These are phyloP conservation scores for Colletotrichum cuscutae DNA, from an alignment of 2,329 filamentous ascomycete genomes.

Conservation along the genomic window DNA sequence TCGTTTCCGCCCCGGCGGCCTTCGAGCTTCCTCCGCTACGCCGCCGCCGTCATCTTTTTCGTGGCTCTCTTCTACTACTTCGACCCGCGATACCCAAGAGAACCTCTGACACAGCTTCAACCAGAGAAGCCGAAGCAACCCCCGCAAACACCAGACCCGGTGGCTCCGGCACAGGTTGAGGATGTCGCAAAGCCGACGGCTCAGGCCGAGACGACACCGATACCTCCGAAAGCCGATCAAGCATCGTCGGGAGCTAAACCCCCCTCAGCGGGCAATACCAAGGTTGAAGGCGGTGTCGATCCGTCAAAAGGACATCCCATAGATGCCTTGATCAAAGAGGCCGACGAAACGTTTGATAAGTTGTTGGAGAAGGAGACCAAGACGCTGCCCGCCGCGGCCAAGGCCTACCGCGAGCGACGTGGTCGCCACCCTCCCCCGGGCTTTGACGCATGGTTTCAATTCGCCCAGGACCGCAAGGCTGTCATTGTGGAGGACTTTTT, in stretches of 20 bases:
- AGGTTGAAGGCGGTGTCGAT: slow-evolving; percentile 21
- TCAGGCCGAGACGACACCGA: slow-evolving; percentile 16
- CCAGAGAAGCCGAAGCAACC: slow-evolving; percentile 27
- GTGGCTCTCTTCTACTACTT: slow-evolving; percentile 46
- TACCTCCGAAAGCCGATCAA: neutral
- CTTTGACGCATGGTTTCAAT: slow-evolving; percentile 59
- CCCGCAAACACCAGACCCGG: slow-evolving; percentile 33
- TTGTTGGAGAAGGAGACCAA: slow-evolving; percentile 53
- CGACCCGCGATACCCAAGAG: slow-evolving; percentile 29
- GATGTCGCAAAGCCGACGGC: slow-evolving; percentile 25
- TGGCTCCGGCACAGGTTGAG: slow-evolving; percentile 20
- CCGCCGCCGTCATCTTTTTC: slow-evolving; percentile 71
- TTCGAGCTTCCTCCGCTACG: slow-evolving; percentile 67
- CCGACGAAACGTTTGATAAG: slow-evolving; percentile 49
- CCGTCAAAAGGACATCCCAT: slow-evolving; percentile 51
- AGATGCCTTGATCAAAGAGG: slow-evolving; percentile 53
- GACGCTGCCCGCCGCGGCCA: slow-evolving; percentile 56
- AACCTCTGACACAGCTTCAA: slow-evolving; percentile 10
- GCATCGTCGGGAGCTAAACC: neutral
- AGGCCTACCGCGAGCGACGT: slow-evolving; percentile 55
- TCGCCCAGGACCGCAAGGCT: slow-evolving; percentile 53
- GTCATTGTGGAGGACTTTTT: slow-evolving; percentile 60
- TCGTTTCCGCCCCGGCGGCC: slow-evolving; percentile 55
- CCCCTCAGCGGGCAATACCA: neutral
- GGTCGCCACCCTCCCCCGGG: slow-evolving; percentile 61